Conservation (phyloP, 2,329 filamentous ascomycete genomes). For the Anisogramma anomala region DNA sequence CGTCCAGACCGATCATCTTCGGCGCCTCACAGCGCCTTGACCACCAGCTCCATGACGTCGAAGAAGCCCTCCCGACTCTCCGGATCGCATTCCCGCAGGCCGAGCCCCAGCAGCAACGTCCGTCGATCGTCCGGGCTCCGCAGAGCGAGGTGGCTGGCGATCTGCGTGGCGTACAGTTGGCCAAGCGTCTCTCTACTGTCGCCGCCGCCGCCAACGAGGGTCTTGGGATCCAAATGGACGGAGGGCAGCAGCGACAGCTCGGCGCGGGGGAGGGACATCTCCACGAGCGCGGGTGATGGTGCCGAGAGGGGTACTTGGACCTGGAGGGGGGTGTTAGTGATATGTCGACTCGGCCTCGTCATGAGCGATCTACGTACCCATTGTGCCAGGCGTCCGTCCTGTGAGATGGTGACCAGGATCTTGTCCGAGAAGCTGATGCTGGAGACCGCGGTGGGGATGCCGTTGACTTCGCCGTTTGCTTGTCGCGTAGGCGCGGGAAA, state of each 20-base stretch:
- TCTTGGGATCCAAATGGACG: conserved; percentile 72
- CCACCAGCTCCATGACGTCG: conserved; percentile 51
- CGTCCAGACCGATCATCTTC: too few relatives aligned
- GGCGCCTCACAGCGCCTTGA: conserved; percentile 42
- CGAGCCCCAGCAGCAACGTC: conserved; percentile 51
- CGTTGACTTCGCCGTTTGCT: conserved; percentile 51
- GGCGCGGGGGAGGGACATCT: conserved; percentile 42
- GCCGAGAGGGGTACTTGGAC: conserved; percentile 69
- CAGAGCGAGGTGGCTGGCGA: conserved; percentile 67
- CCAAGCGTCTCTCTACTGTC: conserved; percentile 70
- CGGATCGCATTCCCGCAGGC: conserved; percentile 38
- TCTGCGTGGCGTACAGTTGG: conserved; percentile 80
- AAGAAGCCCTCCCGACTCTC: conserved; percentile 46
- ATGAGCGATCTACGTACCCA: conserved; percentile 74
- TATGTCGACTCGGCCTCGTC: too few relatives aligned
- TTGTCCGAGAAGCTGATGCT: conserved; percentile 74
- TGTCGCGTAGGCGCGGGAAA: conserved; percentile 58
- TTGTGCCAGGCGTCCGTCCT: conserved; percentile 75
- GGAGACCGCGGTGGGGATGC: conserved; percentile 59
- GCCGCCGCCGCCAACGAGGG: conserved; percentile 72
- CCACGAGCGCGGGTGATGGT: conserved; percentile 50
- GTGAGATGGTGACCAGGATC: conserved; percentile 79
- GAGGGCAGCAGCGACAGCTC: conserved; percentile 54
- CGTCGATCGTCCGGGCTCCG: conserved; percentile 54
- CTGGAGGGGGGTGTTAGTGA: conserved; percentile 33